Conservation (phyloP, 1,284 basidiomycete genomes). For the Golubevia pallescens region DNA sequence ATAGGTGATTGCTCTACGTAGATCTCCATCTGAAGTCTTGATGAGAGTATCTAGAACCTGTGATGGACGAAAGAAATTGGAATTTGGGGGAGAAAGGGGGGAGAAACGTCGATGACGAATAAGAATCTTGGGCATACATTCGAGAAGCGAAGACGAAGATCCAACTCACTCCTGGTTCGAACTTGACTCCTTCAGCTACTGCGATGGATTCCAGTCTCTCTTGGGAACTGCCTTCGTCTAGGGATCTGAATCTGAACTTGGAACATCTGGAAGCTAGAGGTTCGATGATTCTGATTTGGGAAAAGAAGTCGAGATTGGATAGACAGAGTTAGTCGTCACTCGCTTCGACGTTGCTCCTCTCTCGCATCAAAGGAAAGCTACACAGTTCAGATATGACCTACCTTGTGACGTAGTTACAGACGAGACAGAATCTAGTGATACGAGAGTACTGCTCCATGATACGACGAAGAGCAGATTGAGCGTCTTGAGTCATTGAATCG, state of each 20-base stretch:
- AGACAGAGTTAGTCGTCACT: too few relatives aligned
- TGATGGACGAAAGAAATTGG: not conserved
- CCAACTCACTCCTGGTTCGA: slow-evolving; percentile 13
- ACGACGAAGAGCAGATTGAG: slow-evolving; percentile 89
- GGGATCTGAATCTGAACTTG: slow-evolving; percentile 96
- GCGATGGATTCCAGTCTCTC: slow-evolving; percentile 83
- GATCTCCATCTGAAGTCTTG: slow-evolving; percentile 83
- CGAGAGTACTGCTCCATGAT: slow-evolving; percentile 99
- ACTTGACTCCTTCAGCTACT: slow-evolving; percentile 67
- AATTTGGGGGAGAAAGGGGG: too few relatives aligned
- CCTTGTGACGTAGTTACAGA: slow-evolving; percentile 99
- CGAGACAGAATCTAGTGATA: slow-evolving; percentile 96
- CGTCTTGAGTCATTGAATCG: slow-evolving; percentile 99
- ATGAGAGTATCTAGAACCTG: slow-evolving; percentile 77
- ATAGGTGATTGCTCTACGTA: slow-evolving; percentile 97
- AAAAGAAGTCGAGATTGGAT: too few relatives aligned
- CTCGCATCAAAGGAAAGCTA: too few relatives aligned
- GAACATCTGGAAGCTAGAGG: slow-evolving; percentile 98
- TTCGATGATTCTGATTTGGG: too few relatives aligned
- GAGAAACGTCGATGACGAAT: too few relatives aligned
- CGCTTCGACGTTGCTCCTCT: too few relatives aligned
- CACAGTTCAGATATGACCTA: slow-evolving; percentile 67
- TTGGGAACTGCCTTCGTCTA: slow-evolving; percentile 79
- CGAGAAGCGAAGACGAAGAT: too few relatives aligned
- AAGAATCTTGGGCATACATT: too few relatives aligned